Conservation (phyloP, 441 rosid species). For the Populus hybrid region DNA sequence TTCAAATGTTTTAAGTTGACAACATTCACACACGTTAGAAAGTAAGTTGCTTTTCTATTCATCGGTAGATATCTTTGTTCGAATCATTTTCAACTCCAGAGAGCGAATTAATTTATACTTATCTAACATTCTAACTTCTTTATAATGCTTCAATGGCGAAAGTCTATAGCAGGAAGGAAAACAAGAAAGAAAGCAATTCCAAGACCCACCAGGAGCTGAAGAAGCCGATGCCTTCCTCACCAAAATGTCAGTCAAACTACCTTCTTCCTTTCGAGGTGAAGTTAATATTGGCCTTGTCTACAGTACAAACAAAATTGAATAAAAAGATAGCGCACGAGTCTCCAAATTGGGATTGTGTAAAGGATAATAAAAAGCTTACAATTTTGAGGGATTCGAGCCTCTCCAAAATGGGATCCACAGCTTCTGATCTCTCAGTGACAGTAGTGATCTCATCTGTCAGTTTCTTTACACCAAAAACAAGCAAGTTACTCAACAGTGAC, state of each 20-base stretch:
- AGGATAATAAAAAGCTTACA: constrained; percentile 36
- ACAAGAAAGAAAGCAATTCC: background rate
- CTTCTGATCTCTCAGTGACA: constrained; percentile 57
- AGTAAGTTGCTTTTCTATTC: background rate
- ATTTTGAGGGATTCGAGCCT: constrained; percentile 72
- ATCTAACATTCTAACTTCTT: background rate
- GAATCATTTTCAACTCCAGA: too few relatives aligned
- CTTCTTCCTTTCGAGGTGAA: constrained; percentile 61
- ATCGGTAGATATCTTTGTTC: too few relatives aligned
- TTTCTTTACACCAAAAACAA: constrained; percentile 20
- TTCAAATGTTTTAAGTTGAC: background rate
- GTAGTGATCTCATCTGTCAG: constrained; percentile 71
- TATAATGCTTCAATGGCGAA: background rate
- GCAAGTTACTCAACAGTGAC: background rate
- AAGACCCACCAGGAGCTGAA: constrained; percentile 51
- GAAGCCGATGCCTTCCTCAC: constrained; percentile 67
- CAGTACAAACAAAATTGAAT: constrained; percentile 13
- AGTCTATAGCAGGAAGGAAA: background rate
- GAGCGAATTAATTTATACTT: too few relatives aligned
- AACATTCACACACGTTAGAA: background rate
- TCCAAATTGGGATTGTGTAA: background rate
- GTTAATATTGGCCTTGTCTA: constrained; percentile 80
- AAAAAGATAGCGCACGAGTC: background rate
- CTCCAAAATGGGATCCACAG: constrained; percentile 68
- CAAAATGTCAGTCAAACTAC: constrained; percentile 93